Base-by-base conservation (phyloP, 371 early-diverging fungal species). In the Neoconidiobolus thromboides region DNA sequence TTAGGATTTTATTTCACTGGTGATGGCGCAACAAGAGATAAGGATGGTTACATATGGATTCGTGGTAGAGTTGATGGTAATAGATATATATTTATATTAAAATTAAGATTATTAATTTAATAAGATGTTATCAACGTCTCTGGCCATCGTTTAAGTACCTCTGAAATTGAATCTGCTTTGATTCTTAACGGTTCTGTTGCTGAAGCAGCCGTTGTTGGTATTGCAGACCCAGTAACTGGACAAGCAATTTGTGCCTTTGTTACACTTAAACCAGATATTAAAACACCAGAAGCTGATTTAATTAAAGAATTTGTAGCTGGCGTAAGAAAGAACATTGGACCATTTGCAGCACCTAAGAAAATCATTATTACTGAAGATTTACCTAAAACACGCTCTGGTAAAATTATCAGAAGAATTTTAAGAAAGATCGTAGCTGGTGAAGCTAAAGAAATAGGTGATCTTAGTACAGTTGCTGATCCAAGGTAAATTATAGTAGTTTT, bases 311-410 rank as follows among this genome's bases (percentile, higher is more conserved):
- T 99, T 43, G 77, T 75, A 14, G 55, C 76, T 40, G 85, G 86
- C 51, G 85, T 98, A 4, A 81, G 96, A 54, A 79, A 79, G 52
- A 82, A 80, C 60, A 96, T 99, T 69, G 94, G 95, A 1, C 89
- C 94, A n/a, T 89, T 99, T 67, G 93, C 95, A 14, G 78, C 87
- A 2, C 94, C 96, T 14, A 91, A 91, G 67, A 71, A 76, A 46
- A 78, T 98, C 52, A 75, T 91, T 59, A 64, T 95, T 55, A 82
- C 86, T 6, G 74, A 75, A 12, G 96, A 93, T 63, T 72, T 99
- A 60, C 99, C 99, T 62, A 97, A 99, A 75, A 99, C 99, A 5
- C 81, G 96, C 7, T 87, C 87, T n/a, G 98, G 98, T 48, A 98
- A 98, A 72, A 89, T 98, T 66, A 89, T 94, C 82, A 79, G 93